phyloP scores from a whole-genome alignment of 495 filamentous ascomycete genomes.

The Podospora conica region DNA sequence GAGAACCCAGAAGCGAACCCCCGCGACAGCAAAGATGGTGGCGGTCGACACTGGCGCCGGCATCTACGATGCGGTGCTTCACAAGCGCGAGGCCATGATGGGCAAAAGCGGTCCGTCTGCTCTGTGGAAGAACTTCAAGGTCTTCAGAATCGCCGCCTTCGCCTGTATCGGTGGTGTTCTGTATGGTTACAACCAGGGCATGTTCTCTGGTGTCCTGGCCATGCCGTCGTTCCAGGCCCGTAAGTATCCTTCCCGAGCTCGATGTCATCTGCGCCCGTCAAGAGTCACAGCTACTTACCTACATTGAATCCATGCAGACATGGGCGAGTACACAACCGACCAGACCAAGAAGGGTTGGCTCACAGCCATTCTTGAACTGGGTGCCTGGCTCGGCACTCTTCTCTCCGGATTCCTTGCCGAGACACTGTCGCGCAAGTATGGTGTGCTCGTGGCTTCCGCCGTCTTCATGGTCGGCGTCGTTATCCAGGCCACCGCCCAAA shows the following conservation, averaged over 20 bases:
- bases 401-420: slow-evolving; percentile 72
- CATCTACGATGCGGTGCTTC: slow-evolving; percentile 55
- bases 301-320: slow-evolving; percentile 37
- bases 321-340: slow-evolving; percentile 57
- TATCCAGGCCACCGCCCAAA: slow-evolving; percentile 59
- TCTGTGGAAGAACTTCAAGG: slow-evolving; percentile 60
- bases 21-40: neutral
- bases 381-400: slow-evolving; percentile 75
- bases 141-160: slow-evolving; percentile 68
- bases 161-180: slow-evolving; percentile 68
- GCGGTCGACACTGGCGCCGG: slow-evolving; percentile 26
- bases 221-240: slow-evolving; percentile 52
- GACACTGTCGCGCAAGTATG: slow-evolving; percentile 64
- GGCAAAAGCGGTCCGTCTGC: slow-evolving; percentile 58
- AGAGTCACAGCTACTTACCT: neutral
- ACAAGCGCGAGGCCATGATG: slow-evolving; percentile 57
- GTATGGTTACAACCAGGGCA: slow-evolving; percentile 72
- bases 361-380: slow-evolving; percentile 73
- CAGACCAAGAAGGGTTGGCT: slow-evolving; percentile 70
- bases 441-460: slow-evolving; percentile 62
- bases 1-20: neutral
- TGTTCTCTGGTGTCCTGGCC: slow-evolving; percentile 66
- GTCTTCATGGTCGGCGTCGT: slow-evolving; percentile 76
- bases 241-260: slow-evolving; percentile 14
- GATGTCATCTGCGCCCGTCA: neutral